Evolutionary conservation across 139 green algal species (phyloP).

Genomic region (Haematococcus sp.): DNA sequence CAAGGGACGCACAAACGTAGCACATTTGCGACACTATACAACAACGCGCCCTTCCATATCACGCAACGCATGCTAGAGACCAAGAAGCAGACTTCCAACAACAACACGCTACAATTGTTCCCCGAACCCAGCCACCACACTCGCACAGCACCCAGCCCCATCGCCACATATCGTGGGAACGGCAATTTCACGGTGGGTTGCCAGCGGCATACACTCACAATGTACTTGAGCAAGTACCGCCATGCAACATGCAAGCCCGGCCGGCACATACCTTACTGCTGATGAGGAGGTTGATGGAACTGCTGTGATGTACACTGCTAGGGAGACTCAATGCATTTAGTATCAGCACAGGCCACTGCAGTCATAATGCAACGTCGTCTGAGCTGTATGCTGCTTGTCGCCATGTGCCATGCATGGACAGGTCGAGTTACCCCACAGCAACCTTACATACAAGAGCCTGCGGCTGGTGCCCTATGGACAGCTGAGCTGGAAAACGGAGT

Average conservation of each 20-base stretch:
- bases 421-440: conserved; percentile 8
- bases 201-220: too few relatives aligned
- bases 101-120: background rate
- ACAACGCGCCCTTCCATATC: too few relatives aligned
- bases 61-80: too few relatives aligned
- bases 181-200: conserved; percentile 3
- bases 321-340: too few relatives aligned
- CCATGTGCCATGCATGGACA: background rate
- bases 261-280: too few relatives aligned
- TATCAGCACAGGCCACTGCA: too few relatives aligned
- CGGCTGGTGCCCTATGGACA: background rate
- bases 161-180: background rate
- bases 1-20: background rate
- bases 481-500: conserved; percentile 10
- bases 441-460: conserved; percentile 6
- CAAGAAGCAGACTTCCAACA: background rate
- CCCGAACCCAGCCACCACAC: background rate
- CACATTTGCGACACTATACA: background rate
- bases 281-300: too few relatives aligned
- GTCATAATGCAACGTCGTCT: background rate
- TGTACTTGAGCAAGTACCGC: too few relatives aligned
- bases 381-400: background rate
- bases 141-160: background rate
- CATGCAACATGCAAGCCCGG: too few relatives aligned
- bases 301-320: too few relatives aligned